Evolutionary conservation across 139 green algal species (phyloP).

Genomic region (Tetraselmis striata): DNA sequence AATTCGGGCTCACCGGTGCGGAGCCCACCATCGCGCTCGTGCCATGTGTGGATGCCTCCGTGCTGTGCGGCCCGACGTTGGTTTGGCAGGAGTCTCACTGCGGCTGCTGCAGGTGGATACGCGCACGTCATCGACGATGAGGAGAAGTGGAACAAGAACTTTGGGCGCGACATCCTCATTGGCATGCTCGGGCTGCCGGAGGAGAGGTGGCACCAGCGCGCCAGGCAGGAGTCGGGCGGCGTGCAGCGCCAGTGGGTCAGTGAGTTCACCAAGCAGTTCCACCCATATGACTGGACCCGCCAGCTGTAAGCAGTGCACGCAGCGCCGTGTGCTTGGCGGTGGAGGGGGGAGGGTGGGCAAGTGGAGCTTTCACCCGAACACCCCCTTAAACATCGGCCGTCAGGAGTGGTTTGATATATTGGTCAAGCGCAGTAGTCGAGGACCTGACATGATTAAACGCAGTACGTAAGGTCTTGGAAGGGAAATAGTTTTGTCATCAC

Average conservation of each 20-base stretch:
- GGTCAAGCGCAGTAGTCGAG: too few species aligned
- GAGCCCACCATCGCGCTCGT: neutral
- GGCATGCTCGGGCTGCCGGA: conserved; percentile 75
- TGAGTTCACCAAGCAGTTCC: conserved; percentile 72
- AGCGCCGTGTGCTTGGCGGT: too few species aligned
- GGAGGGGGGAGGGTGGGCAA: too few species aligned
- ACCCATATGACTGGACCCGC: conserved; percentile 81
- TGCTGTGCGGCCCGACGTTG: too few species aligned
- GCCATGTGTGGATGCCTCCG: neutral
- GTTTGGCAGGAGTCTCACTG: too few species aligned
- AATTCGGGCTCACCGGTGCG: conserved; percentile 58
- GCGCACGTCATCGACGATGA: conserved; percentile 95
- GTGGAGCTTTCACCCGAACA: too few species aligned
- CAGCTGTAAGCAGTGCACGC: conserved; percentile 43
- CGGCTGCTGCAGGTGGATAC: conserved; percentile 65
- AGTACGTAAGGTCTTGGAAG: too few species aligned
- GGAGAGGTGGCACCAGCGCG: conserved; percentile 61
- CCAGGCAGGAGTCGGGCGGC: conserved; percentile 21
- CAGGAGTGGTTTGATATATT: too few species aligned
- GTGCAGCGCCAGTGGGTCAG: conserved; percentile 51
- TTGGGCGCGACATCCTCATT: conserved; percentile 71
- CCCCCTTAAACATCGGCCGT: too few species aligned
- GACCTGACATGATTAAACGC: too few species aligned
- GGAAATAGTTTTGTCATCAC: too few species aligned
- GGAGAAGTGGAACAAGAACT: conserved; percentile 58